Base-by-base conservation (phyloP, 2,329 filamentous ascomycete genomes). In the Aspergillus persii region DNA sequence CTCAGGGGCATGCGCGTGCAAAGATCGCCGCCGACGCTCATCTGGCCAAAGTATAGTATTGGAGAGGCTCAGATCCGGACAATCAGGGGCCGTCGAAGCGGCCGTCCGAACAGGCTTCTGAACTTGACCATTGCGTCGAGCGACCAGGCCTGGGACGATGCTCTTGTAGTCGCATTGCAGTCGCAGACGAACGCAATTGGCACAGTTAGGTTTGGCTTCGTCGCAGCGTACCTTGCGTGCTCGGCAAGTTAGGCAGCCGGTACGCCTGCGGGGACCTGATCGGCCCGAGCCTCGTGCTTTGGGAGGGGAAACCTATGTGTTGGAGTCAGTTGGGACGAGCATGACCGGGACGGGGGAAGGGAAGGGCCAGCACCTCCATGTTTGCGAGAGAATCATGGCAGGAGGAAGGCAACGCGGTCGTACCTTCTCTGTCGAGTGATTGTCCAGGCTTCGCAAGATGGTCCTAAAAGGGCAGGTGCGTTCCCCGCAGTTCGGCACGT, bases 141-240 rank as follows among this genome's bases (percentile, higher is more conserved):
- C 4, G 4, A 58, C 53, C n/a, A 59, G 53, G 3, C 61, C 61
- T 3, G 63, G 58, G 9, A 68, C 57, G 44, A 66, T 68, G 3
- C 63, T 63, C 53, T 68, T 72, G 55, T 74, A 75, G 23, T 64
- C 52, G 30, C 72, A 75, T 54, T 63, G 61, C 29, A 75, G 59
- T 18, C 69, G 66, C 8, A 75, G 60, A 26, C 72, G 71, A 31
- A 66, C 69, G 53, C 74, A 76, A 58, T 74, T 73, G 33, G 71
- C 65, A 57, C 73, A 75, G 36, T 63, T 65, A 6, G 73, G 73
- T 54, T 74, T 75, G 8, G 63, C 44, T 57, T 75, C 72, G 57
- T 74, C 71, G 59, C 73, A 75, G 52, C 71, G 71, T 29, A 75
- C 73, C 59, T 75, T 75, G 53, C 73, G 71, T 30, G 70, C 66